phyloP scores from a whole-genome alignment of 495 filamentous ascomycete species.

The Hypoxylon fragiforme region DNA sequence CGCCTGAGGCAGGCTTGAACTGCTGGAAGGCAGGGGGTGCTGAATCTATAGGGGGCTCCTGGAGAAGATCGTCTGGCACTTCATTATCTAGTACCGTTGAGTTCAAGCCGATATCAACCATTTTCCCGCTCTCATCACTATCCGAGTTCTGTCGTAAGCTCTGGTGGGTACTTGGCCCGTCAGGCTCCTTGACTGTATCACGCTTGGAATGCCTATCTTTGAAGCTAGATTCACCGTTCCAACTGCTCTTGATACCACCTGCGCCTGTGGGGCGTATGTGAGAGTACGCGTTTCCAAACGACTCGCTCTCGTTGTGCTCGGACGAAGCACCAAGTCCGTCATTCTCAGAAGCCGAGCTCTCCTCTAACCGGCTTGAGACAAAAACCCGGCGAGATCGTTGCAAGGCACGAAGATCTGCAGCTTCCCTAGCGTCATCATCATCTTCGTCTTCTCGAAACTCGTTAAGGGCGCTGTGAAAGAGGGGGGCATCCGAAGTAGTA shows the following conservation, averaged over 20 bases:
- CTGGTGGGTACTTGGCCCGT: constrained; percentile 47
- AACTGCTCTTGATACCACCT: constrained; percentile 62
- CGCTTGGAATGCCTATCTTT: constrained; percentile 35
- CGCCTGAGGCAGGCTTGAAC: constrained; percentile 54
- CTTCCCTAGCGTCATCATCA: constrained; percentile 88
- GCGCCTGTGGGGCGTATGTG: constrained; percentile 43
- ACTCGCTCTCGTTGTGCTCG: constrained; percentile 53
- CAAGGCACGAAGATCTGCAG: constrained; percentile 89
- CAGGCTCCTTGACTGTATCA: constrained; percentile 46
- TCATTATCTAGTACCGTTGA: constrained; percentile 60
- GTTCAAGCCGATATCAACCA: constrained; percentile 90
- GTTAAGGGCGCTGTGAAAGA: constrained; percentile 83
- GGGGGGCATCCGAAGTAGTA: constrained; percentile 72
- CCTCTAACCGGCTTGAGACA: constrained; percentile 73
- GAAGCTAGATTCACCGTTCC: constrained; percentile 55
- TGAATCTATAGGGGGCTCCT: constrained; percentile 62
- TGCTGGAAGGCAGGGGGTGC: constrained; percentile 85
- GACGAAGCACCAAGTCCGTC: constrained; percentile 61
- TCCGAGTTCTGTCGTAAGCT: constrained; percentile 43
- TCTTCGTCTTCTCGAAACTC: constrained; percentile 88
- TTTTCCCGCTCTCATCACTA: constrained; percentile 63
- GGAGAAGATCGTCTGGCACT: constrained; percentile 61
- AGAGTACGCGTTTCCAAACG: constrained; percentile 41
- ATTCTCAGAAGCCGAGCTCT: constrained; percentile 79
- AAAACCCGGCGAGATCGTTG: constrained; percentile 88